Conservation (phyloP, 2,329 filamentous ascomycete species). For the Phialophora tarda region DNA sequence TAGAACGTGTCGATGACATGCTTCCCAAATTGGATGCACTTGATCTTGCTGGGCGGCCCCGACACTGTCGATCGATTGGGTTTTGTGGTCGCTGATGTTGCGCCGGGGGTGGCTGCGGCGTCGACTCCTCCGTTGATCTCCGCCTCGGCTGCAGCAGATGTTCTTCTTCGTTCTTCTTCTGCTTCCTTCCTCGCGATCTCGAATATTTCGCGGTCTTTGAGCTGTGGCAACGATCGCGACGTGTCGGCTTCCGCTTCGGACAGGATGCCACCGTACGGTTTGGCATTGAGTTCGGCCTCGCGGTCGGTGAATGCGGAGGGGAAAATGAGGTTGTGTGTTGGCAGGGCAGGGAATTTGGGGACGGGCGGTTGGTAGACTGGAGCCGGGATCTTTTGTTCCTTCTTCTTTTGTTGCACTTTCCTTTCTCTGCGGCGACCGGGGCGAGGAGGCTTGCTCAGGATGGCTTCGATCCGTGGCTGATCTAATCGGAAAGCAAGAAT, state of each 20-base stretch:
- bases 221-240: slow-evolving; percentile 79
- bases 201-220: slow-evolving; percentile 82
- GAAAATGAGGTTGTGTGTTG: slow-evolving; percentile 47
- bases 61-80: slow-evolving; percentile 71
- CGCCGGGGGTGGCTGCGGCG: slow-evolving; percentile 58
- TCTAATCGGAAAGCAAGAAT: slow-evolving; percentile 66
- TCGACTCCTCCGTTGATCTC: slow-evolving; percentile 64
- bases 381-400: slow-evolving; percentile 48
- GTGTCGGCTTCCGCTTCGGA: slow-evolving; percentile 90
- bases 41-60: slow-evolving; percentile 93
- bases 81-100: slow-evolving; percentile 47
- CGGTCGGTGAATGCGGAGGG: slow-evolving; percentile 78
- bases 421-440: slow-evolving; percentile 59
- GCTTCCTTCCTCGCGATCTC: slow-evolving; percentile 88
- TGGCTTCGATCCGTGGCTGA: slow-evolving; percentile 63
- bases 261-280: slow-evolving; percentile 93
- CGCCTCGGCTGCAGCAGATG: slow-evolving; percentile 51
- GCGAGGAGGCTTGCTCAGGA: slow-evolving; percentile 65
- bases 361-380: slow-evolving; percentile 57
- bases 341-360: slow-evolving; percentile 40
- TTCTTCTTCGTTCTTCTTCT: slow-evolving; percentile 84
- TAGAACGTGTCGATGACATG: slow-evolving; percentile 99
- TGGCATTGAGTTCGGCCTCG: slow-evolving; percentile 84
- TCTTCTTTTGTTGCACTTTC: slow-evolving; percentile 41
- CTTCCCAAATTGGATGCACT: slow-evolving; percentile 96